Conservation (phyloP, 2,329 filamentous ascomycete genomes). For the Penicillium sclerotigenum region DNA sequence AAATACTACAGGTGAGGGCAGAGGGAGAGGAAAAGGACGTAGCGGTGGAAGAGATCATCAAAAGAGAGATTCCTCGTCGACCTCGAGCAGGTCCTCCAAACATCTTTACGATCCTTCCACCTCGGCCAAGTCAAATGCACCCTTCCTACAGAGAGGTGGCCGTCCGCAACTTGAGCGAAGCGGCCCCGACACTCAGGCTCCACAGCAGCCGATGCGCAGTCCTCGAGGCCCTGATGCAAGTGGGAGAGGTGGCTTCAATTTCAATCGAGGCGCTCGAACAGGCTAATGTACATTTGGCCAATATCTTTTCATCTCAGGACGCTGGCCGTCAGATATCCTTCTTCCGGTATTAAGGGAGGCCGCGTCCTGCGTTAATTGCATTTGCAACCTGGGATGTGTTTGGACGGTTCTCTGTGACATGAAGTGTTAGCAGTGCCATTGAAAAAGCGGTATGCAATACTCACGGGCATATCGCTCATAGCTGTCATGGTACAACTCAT, state of each 20-base stretch:
- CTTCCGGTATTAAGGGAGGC: slow-evolving; percentile 43
- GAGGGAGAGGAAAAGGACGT: slow-evolving; percentile 49
- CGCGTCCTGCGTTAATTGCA: slow-evolving; percentile 57
- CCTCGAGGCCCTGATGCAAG: slow-evolving; percentile 76
- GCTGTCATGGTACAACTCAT: slow-evolving; percentile 65
- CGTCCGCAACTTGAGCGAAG: slow-evolving; percentile 38
- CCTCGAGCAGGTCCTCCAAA: slow-evolving; percentile 38
- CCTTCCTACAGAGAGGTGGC: slow-evolving; percentile 46
- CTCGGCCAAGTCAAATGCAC: slow-evolving; percentile 59
- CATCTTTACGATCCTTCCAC: slow-evolving; percentile 79
- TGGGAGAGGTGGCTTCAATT: slow-evolving; percentile 75
- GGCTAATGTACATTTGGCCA: slow-evolving; percentile 23
- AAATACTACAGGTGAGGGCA: slow-evolving; percentile 30
- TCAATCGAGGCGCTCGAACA: slow-evolving; percentile 59
- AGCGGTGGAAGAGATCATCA: slow-evolving; percentile 46
- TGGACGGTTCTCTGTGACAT: slow-evolving; percentile 54
- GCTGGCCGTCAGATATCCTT: neutral
- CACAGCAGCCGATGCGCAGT: slow-evolving; percentile 64
- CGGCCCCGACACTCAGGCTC: slow-evolving; percentile 35
- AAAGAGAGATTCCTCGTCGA: slow-evolving; percentile 43
- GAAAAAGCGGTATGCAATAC: slow-evolving; percentile 21
- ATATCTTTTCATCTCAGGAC: neutral
- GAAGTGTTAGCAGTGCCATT: slow-evolving; percentile 5
- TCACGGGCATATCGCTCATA: slow-evolving; percentile 61
- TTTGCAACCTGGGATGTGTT: slow-evolving; percentile 58